phyloP scores from a whole-genome alignment of 495 filamentous ascomycete genomes.

The Hyaloscypha bicolor region DNA sequence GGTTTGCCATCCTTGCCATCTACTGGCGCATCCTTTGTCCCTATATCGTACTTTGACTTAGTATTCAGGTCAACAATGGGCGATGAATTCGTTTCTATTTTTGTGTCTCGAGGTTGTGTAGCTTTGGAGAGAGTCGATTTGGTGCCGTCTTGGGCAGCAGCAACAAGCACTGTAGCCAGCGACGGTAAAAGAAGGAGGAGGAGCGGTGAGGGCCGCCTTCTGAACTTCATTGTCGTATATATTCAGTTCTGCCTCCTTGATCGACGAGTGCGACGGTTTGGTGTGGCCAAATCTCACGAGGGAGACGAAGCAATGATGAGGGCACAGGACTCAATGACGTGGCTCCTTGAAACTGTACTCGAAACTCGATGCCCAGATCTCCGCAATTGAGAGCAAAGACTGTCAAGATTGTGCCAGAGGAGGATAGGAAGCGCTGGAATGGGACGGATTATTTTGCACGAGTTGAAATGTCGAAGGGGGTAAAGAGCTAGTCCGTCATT shows the following conservation, averaged over 20 bases:
- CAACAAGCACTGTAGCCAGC: slow-evolving; percentile 34
- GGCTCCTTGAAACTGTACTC: background rate
- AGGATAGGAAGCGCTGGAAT: background rate
- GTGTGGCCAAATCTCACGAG: background rate
- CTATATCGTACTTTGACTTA: slow-evolving; percentile 41
- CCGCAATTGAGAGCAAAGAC: background rate
- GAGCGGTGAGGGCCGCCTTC: slow-evolving; percentile 42
- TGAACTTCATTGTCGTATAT: slow-evolving; percentile 47
- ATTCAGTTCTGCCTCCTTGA: slow-evolving; percentile 12
- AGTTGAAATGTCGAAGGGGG: background rate
- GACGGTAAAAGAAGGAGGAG: slow-evolving; percentile 49
- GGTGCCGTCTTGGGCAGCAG: slow-evolving; percentile 27
- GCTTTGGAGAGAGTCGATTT: slow-evolving; percentile 21
- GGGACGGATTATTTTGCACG: background rate
- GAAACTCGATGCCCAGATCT: background rate
- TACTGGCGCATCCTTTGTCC: slow-evolving; percentile 87
- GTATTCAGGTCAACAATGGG: slow-evolving; percentile 36
- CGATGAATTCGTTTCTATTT: slow-evolving; percentile 31
- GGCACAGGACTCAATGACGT: background rate
- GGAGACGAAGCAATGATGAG: background rate
- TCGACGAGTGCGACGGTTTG: background rate
- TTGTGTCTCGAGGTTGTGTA: slow-evolving; percentile 42
- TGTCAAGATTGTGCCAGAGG: background rate
- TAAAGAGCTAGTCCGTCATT: background rate
- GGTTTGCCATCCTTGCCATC: slow-evolving; percentile 97